These are phyloP conservation scores for Gossypium australe DNA, from an alignment of 345 rosid genomes.

Conservation along the genomic window DNA sequence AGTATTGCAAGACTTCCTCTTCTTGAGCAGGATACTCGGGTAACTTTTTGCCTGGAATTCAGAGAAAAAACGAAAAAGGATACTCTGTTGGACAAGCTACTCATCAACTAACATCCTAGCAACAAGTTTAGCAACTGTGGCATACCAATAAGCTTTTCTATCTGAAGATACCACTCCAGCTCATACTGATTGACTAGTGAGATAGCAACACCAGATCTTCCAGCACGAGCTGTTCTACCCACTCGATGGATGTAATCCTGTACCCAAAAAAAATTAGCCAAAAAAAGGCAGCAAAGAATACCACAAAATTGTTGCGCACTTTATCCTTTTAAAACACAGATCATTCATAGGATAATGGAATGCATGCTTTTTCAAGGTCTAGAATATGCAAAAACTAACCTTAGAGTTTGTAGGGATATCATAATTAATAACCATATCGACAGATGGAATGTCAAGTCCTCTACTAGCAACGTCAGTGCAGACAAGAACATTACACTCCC, in stretches of 20 bases:
- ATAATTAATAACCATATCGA: slow-evolving; percentile 88
- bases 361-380: not conserved
- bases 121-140: not conserved
- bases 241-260: slow-evolving; percentile 69
- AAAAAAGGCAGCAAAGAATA: not conserved
- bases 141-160: slow-evolving; percentile 85
- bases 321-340: not conserved
- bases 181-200: slow-evolving; percentile 89
- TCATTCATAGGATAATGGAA: not conserved
- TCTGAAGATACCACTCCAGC: slow-evolving; percentile 82
- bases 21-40: slow-evolving; percentile 66
- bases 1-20: slow-evolving; percentile 66
- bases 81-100: not conserved
- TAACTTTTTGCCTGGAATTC: slow-evolving; percentile 64
- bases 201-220: slow-evolving; percentile 87
- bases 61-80: not conserved
- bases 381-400: slow-evolving; percentile 27
- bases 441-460: slow-evolving; percentile 96
- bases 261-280: slow-evolving; percentile 3
- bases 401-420: slow-evolving; percentile 82
- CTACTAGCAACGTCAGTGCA: slow-evolving; percentile 98
- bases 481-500: slow-evolving; percentile 87
- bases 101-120: not conserved
- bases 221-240: slow-evolving; percentile 78
- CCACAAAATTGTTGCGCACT: not conserved